Conservation (phyloP, 2,329 filamentous ascomycete species). For the Claviceps monticola region DNA sequence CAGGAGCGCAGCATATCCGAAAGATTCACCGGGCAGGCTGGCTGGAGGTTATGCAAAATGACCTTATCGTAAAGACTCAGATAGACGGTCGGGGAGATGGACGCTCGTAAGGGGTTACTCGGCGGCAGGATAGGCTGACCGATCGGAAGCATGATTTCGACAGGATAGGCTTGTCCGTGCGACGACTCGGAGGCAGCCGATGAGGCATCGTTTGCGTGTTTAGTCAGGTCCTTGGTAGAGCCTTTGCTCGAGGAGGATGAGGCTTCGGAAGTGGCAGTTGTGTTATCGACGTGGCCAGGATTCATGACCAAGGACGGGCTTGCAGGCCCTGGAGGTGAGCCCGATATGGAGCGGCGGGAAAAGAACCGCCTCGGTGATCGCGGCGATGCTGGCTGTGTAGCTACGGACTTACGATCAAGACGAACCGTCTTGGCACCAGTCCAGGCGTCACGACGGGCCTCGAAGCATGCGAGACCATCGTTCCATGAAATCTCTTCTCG, state of each 20-base stretch:
- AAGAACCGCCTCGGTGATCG: constrained; percentile 36
- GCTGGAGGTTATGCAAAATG: constrained; percentile 64
- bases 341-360: constrained; percentile 31
- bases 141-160: constrained; percentile 55
- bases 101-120: constrained; percentile 61
- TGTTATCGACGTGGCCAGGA: constrained; percentile 17
- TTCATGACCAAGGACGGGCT: constrained; percentile 11
- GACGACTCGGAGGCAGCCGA: constrained; percentile 14
- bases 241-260: constrained; percentile 30
- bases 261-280: constrained; percentile 27
- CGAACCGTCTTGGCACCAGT: constrained; percentile 56
- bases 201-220: constrained; percentile 20
- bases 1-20: constrained; percentile 66
- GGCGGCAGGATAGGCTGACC: constrained; percentile 59
- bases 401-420: constrained; percentile 31
- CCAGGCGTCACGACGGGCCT: constrained; percentile 68
- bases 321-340: constrained; percentile 21
- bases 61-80: constrained; percentile 82
- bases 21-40: constrained; percentile 79
- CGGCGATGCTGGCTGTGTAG: constrained; percentile 28
- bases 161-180: constrained; percentile 26
- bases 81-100: constrained; percentile 62
- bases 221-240: constrained; percentile 17
- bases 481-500: constrained; percentile 65
- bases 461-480: constrained; percentile 66